Evolutionary conservation across 1,139 yeast species (phyloP).

Genomic region (Suzukiozyma palmioleophila): DNA sequence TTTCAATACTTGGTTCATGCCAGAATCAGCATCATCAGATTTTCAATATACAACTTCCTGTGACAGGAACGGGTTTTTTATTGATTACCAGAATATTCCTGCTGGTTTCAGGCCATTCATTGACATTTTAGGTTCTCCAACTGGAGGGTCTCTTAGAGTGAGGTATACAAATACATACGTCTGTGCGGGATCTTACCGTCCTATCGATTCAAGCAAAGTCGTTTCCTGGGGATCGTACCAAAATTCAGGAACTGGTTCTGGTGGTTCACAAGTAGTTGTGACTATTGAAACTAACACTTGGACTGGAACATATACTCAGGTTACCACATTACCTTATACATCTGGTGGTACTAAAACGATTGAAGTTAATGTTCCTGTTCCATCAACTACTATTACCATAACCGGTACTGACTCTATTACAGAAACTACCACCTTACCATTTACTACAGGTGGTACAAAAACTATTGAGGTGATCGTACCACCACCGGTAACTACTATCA

Average conservation of each 20-base stretch:
- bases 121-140: slow-evolving; percentile 12
- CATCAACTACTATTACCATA: slow-evolving; percentile 9
- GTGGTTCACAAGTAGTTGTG: slow-evolving; percentile 18
- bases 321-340: slow-evolving; percentile 15
- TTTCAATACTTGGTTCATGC: slow-evolving; percentile 20
- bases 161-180: slow-evolving; percentile 13
- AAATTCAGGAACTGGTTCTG: slow-evolving; percentile 14
- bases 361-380: slow-evolving; percentile 11
- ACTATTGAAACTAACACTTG: slow-evolving; percentile 18
- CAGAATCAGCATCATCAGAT: slow-evolving; percentile 10
- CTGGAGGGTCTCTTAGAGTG: slow-evolving; percentile 1
- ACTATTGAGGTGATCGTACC: slow-evolving; percentile 16
- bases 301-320: slow-evolving; percentile 17
- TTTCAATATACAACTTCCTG: slow-evolving; percentile 13
- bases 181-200: slow-evolving; percentile 9
- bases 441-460: slow-evolving; percentile 9
- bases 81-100: slow-evolving; percentile 21
- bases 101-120: slow-evolving; percentile 31
- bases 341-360: slow-evolving; percentile 12
- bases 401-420: slow-evolving; percentile 2
- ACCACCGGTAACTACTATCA: slow-evolving; percentile 9
- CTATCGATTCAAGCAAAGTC: not conserved
- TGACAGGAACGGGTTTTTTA: slow-evolving; percentile 9
- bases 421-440: slow-evolving; percentile 5
- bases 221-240: slow-evolving; percentile 10